These are phyloP conservation scores for Exophiala xenobiotica DNA, from an alignment of 2,329 filamentous ascomycete species.

Conservation along the genomic window DNA sequence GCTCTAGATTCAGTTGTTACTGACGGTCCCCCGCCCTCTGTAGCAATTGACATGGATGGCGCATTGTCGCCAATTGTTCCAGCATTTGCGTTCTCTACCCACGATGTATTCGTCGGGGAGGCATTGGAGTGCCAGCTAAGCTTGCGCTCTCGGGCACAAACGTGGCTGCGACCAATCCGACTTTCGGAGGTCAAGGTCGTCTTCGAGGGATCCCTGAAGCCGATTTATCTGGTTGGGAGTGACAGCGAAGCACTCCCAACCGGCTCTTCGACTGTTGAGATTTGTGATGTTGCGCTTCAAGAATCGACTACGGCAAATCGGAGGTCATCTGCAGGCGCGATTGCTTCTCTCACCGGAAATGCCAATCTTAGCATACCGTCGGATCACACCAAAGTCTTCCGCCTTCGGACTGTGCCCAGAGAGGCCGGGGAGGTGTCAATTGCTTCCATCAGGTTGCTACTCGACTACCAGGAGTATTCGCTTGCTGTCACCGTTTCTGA, in stretches of 20 bases:
- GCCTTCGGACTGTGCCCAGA: slow-evolving; percentile 70
- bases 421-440: slow-evolving; percentile 78
- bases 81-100: slow-evolving; percentile 53
- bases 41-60: slow-evolving; percentile 50
- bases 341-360: slow-evolving; percentile 52
- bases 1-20: background rate
- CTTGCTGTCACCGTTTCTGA: slow-evolving; percentile 64
- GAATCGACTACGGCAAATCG: slow-evolving; percentile 35
- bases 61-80: slow-evolving; percentile 50
- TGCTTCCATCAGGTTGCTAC: slow-evolving; percentile 59
- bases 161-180: slow-evolving; percentile 46
- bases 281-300: slow-evolving; percentile 37
- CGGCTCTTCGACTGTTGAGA: slow-evolving; percentile 30
- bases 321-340: slow-evolving; percentile 37
- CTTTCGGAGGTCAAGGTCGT: slow-evolving; percentile 51
- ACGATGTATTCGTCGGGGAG: slow-evolving; percentile 61
- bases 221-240: slow-evolving; percentile 42
- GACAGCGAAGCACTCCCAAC: slow-evolving; percentile 30
- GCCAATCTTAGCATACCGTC: slow-evolving; percentile 66
- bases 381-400: slow-evolving; percentile 67
- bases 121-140: slow-evolving; percentile 56
- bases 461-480: slow-evolving; percentile 66
- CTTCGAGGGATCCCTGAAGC: slow-evolving; percentile 53
- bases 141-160: slow-evolving; percentile 50
- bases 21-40: slow-evolving; percentile 46